Evolutionary conservation across 768 basidiomycete genomes (phyloP), one percentile per base, ranked within the genome.

Genomic region (Boletus vinaceobasis): DNA sequence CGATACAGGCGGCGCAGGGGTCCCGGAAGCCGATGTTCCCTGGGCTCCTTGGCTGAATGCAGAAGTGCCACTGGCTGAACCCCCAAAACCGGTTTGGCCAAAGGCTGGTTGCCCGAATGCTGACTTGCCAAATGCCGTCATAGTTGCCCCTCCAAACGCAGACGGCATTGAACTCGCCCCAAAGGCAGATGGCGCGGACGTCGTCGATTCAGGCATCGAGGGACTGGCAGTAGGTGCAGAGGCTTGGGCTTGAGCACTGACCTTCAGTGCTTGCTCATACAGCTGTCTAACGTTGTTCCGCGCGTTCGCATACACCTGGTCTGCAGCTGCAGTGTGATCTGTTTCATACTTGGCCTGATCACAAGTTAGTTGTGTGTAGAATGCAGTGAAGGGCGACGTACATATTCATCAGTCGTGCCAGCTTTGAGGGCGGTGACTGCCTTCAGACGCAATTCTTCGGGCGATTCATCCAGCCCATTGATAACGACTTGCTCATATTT

Each of bases 371-470:
- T 13, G 4, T 19, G 7, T 5, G 23, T 23, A 38, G 19, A 23
- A n/a, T 10, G 23, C 1, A 11, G 6, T 38, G 26, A 33, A 27
- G 17, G 5, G n/a, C 17, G 13, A 76, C 86, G 59, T 60, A 91
- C 92, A 68, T 93, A 93, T 75, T 84, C 83, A 37, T 79, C 76
- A 7, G 74, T 59, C 46, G 77, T 84, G 19, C 84, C 84, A 8
- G 76, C 73, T 56, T 78, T 75, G 21, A 79, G 58, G 1, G 88
- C 86, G 8, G 74, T 69, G 3, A 76, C 74, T 7, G 88, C 88
- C 57, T 79, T 84, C 36, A 86, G 73, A 42, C 89, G 78, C 43
- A 95, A 71, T 69, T 97, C 93, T 63, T 95, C 93, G 0, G 81
- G 80, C 0, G 85, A 88, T 56, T 86, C 76, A 59, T 97, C 93